Evolutionary conservation across 1,139 yeast genomes (phyloP).

Genomic region (Candida freyschussii): DNA sequence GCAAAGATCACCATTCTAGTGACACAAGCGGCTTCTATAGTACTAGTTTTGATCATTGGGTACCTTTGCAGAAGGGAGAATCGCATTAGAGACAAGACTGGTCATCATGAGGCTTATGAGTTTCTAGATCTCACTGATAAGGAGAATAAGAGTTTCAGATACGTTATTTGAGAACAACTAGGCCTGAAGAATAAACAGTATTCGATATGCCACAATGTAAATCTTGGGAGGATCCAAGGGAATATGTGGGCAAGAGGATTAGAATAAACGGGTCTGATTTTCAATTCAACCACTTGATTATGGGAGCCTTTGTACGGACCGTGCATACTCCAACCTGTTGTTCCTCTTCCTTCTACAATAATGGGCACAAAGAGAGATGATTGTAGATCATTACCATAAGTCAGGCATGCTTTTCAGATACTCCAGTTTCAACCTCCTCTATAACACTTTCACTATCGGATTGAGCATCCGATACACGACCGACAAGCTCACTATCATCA

Average conservation of each 20-base stretch:
- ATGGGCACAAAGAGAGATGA: no score
- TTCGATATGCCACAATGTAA: no score
- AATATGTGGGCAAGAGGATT: no score
- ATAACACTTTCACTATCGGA: background rate
- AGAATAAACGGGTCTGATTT: no score
- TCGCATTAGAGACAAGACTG: constrained; percentile 34
- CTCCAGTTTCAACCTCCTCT: background rate
- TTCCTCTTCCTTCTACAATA: no score
- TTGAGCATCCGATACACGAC: background rate
- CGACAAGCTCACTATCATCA: constrained; percentile 6
- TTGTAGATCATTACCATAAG: no score
- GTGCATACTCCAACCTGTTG: no score
- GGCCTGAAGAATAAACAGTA: no score
- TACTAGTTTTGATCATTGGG: constrained; percentile 22
- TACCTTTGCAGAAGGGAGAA: constrained; percentile 37
- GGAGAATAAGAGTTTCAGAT: constrained; percentile 61
- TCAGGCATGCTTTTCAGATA: background rate
- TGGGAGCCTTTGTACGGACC: no score
- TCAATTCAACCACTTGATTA: no score
- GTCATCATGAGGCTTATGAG: constrained; percentile 34
- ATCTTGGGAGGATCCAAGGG: no score
- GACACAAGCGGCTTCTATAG: constrained; percentile 33
- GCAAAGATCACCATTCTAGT: constrained; percentile 45
- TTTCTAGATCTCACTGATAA: constrained; percentile 64
- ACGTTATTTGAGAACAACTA: constrained; percentile 27